A percentile compares a stretch with the other conserved stretches of the same genome.
These are phyloP conservation scores for Beauveria brongniartii DNA, from an alignment of 2,329 filamentous ascomycete genomes.

Conservation along the genomic window DNA sequence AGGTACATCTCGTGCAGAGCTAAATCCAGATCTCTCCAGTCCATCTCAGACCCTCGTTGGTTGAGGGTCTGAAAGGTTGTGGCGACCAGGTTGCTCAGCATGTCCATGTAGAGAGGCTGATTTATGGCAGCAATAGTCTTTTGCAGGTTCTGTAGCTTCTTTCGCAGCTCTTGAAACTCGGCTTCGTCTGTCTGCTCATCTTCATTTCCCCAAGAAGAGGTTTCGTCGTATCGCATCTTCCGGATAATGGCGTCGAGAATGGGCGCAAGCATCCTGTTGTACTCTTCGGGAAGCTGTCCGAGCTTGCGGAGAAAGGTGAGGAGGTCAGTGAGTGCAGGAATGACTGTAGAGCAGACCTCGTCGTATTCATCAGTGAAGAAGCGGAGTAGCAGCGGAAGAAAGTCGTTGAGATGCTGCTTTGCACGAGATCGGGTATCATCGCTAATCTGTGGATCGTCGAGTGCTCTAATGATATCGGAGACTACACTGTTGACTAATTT, in stretches of 20 bases:
- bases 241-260: conserved; percentile 86
- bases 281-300: conserved; percentile 61
- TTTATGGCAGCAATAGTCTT: conserved; percentile 88
- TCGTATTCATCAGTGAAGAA: conserved; percentile 98
- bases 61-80: conserved; percentile 77
- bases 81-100: conserved; percentile 79
- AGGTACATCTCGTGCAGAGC: conserved; percentile 92
- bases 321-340: conserved; percentile 85
- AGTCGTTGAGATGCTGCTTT: conserved; percentile 72
- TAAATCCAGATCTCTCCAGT: conserved; percentile 92
- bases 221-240: conserved; percentile 98
- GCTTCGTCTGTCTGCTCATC: conserved; percentile 95
- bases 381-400: conserved; percentile 78
- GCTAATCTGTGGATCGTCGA: conserved; percentile 60
- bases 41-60: conserved; percentile 64
- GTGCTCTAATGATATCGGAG: conserved; percentile 75
- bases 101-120: conserved; percentile 79
- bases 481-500: conserved; percentile 90
- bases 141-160: conserved; percentile 81
- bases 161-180: conserved; percentile 91
- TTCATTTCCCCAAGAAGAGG: conserved; percentile 84
- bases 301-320: conserved; percentile 84
- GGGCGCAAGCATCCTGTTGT: conserved; percentile 74
- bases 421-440: conserved; percentile 63
- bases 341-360: conserved; percentile 93